Conservation (phyloP, 495 filamentous ascomycete genomes). For the Parathielavia hyrcaniae region DNA sequence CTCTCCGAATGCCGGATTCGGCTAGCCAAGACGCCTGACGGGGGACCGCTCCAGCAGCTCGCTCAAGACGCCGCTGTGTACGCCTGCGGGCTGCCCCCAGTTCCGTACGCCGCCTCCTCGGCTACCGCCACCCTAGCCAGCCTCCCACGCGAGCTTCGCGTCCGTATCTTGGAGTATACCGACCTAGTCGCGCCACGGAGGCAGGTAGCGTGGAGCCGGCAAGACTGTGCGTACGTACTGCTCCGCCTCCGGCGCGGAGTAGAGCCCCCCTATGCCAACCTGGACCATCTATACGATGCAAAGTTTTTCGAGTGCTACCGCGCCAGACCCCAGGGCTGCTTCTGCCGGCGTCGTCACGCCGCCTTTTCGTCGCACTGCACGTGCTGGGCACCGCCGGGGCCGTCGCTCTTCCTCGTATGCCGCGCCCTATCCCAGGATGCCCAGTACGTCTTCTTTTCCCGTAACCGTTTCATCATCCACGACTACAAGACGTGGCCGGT, state of each 20-base stretch:
- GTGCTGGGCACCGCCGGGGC: slow-evolving; percentile 3
- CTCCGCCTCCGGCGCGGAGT: neutral
- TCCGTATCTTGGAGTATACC: slow-evolving; percentile 16
- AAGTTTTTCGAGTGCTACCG: slow-evolving; percentile 7
- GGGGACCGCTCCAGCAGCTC: slow-evolving; percentile 8
- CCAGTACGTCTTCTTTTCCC: too few relatives aligned
- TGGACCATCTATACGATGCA: neutral
- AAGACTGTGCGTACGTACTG: slow-evolving; percentile 7
- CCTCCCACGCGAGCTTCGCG: slow-evolving; percentile 15
- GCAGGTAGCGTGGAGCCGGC: slow-evolving; percentile 13
- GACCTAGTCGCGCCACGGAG: slow-evolving; percentile 15
- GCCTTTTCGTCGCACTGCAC: slow-evolving; percentile 2
- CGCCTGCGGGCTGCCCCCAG: slow-evolving; percentile 7
- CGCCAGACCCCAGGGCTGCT: slow-evolving; percentile 2
- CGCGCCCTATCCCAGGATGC: slow-evolving; percentile 10
- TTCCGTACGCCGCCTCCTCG: slow-evolving; percentile 5
- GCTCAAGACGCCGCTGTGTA: slow-evolving; percentile 5
- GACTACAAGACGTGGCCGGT: slow-evolving; percentile 10
- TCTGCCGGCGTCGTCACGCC: slow-evolving; percentile 6
- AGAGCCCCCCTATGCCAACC: neutral
- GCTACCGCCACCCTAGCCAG: slow-evolving; percentile 2
- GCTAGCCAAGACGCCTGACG: slow-evolving; percentile 4
- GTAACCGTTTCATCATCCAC: slow-evolving; percentile 18
- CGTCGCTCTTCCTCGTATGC: slow-evolving; percentile 13
- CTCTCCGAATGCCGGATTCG: slow-evolving; percentile 7